Percentiles rank a stretch among this genome's conserved stretches.
Evolutionary conservation across 129 eudicot genomes (phyloP).

Genomic region (Deinandra increscens): DNA sequence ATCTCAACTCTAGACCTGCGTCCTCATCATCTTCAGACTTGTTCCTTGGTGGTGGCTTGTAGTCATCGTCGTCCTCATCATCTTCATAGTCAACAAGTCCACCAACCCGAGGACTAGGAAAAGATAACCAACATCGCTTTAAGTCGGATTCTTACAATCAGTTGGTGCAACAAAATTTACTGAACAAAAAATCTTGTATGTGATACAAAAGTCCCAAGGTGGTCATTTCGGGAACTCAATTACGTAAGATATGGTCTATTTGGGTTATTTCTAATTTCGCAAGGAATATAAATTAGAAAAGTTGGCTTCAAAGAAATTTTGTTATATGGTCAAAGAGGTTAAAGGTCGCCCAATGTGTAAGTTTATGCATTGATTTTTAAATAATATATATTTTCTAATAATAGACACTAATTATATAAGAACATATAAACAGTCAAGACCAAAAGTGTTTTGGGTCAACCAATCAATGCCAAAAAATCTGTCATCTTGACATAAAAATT

Average conservation of each 20-base stretch:
- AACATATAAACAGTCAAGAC: background rate
- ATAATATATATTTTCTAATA: background rate
- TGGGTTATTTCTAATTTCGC: background rate
- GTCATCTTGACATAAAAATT: too few species aligned
- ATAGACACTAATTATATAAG: background rate
- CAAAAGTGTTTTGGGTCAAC: background rate
- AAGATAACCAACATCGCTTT: background rate
- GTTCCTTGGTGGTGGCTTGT: conserved; percentile 80
- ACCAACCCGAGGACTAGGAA: conserved; percentile 47
- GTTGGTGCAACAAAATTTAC: background rate
- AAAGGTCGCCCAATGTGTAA: background rate
- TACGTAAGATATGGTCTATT: background rate
- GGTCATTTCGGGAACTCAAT: background rate
- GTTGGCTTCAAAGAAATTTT: background rate
- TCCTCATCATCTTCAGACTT: conserved; percentile 62
- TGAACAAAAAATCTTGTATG: conserved; percentile 2
- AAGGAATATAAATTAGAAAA: background rate
- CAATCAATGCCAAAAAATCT: background rate
- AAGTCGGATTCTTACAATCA: background rate
- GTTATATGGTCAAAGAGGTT: background rate
- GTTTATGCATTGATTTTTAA: background rate
- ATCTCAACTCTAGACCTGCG: conserved; percentile 45
- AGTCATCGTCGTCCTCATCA: conserved; percentile 85
- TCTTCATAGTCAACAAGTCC: conserved; percentile 87
- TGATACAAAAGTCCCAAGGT: background rate